Evolutionary conservation across 345 rosid genomes (phyloP).

Genomic region (Lepidium aucheri): DNA sequence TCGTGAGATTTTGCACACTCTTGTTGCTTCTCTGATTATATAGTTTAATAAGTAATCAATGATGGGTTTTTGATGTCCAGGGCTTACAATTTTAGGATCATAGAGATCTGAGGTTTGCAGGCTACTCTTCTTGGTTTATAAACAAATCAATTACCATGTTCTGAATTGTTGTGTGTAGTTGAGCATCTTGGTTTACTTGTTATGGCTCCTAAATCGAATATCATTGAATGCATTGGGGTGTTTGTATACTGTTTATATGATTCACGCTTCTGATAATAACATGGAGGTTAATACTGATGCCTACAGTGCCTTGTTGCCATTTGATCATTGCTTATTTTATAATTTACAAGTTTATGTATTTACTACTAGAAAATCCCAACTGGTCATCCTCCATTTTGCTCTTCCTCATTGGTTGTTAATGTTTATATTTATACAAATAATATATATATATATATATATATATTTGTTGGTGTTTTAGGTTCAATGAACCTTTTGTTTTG

Average conservation of each 20-base stretch:
- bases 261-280: neutral
- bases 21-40: neutral
- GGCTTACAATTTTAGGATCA: neutral
- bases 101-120: neutral
- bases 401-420: conserved; percentile 14
- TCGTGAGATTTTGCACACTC: neutral
- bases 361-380: neutral
- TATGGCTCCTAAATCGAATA: neutral
- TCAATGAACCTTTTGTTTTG: conserved; percentile 23
- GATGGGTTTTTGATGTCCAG: neutral
- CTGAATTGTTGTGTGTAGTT: conserved; percentile 1
- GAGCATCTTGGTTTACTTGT: neutral
- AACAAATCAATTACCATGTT: neutral
- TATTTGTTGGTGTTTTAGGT: conserved; percentile 8
- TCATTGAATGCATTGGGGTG: neutral
- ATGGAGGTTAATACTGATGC: neutral
- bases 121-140: neutral
- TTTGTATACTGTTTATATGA: neutral
- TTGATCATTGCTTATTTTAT: neutral
- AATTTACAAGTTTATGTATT: neutral
- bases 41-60: neutral
- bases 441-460: neutral
- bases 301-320: neutral
- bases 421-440: neutral
- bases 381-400: neutral